Percentiles rank a stretch among this genome's conserved stretches.
phyloP scores from a whole-genome alignment of 1,284 basidiomycete species.

The Marasmius oreades region DNA sequence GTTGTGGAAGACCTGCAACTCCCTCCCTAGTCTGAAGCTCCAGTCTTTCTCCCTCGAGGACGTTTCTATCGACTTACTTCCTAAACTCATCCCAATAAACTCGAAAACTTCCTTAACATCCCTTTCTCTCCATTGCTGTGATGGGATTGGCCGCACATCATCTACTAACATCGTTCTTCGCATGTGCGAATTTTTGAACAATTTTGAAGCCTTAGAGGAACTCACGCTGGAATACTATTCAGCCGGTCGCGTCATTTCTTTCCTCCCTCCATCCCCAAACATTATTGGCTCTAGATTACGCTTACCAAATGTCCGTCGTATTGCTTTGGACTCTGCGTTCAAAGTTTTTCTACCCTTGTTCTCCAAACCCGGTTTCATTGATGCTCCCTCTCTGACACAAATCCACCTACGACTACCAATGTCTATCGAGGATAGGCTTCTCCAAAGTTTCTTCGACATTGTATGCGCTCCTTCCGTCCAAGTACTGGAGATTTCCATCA shows the following conservation, averaged over 20 bases:
- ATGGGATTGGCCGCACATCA: not conserved
- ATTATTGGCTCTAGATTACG: not conserved
- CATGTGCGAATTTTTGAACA: not conserved
- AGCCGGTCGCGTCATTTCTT: not conserved
- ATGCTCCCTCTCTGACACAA: not conserved
- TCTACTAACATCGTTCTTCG: not conserved
- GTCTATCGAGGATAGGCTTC: not conserved
- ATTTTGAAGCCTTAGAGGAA: not conserved
- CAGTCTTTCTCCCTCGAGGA: not conserved
- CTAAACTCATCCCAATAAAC: not conserved
- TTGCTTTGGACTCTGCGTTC: not conserved
- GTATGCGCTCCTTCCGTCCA: not conserved
- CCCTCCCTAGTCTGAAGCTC: not conserved
- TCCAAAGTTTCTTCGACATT: not conserved
- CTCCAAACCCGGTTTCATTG: not conserved
- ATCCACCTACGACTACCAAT: not conserved
- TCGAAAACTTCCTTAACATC: not conserved
- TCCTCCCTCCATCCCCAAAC: not conserved
- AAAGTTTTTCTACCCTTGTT: not conserved
- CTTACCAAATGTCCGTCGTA: not conserved
- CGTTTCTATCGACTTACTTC: not conserved
- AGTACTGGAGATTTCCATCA: not conserved
- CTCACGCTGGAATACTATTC: not conserved
- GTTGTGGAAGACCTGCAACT: not conserved
- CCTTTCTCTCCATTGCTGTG: not conserved